Percentiles rank a stretch among this genome's conserved stretches.
Conservation (phyloP, 1,139 yeast genomes). For the Lodderomyces pseudojiufengensis region DNA sequence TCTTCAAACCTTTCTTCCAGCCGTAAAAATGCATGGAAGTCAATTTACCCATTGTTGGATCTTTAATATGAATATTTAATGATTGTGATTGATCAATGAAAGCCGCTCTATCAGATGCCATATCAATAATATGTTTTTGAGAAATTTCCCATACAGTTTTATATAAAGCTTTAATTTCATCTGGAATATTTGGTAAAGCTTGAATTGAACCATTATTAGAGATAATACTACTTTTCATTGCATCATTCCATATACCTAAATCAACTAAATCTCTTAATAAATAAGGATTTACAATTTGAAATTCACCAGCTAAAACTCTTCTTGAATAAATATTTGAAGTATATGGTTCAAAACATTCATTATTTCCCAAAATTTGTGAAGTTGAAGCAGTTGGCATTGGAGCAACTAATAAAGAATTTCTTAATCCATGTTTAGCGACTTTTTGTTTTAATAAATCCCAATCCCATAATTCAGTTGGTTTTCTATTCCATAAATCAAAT, state of each 20-base stretch:
- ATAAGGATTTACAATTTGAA: conserved; percentile 57
- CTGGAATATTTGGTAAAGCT: conserved; percentile 48
- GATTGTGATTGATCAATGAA: conserved; percentile 61
- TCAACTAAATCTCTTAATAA: conserved; percentile 52
- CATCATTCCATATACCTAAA: conserved; percentile 52
- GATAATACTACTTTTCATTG: conserved; percentile 51
- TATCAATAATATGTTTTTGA: conserved; percentile 52
- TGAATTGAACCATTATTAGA: conserved; percentile 55
- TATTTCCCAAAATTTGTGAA: conserved; percentile 57
- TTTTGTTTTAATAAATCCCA: conserved; percentile 51
- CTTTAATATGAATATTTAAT: conserved; percentile 52
- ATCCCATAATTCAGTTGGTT: conserved; percentile 56
- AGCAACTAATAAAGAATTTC: conserved; percentile 59
- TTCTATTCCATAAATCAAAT: conserved; percentile 55
- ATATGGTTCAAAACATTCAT: conserved; percentile 62
- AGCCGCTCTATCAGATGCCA: conserved; percentile 62
- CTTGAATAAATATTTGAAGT: conserved; percentile 58
- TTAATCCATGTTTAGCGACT: conserved; percentile 44
- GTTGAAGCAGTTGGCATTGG: conserved; percentile 69
- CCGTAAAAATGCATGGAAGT: conserved; percentile 61
- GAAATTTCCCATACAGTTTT: conserved; percentile 63
- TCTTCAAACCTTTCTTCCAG: conserved; percentile 62
- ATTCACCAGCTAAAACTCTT: conserved; percentile 60
- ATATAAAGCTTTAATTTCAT: conserved; percentile 48
- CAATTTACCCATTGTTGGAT: conserved; percentile 56